phyloP scores from a whole-genome alignment of 768 basidiomycete genomes.

The Lentinula raphanica region DNA sequence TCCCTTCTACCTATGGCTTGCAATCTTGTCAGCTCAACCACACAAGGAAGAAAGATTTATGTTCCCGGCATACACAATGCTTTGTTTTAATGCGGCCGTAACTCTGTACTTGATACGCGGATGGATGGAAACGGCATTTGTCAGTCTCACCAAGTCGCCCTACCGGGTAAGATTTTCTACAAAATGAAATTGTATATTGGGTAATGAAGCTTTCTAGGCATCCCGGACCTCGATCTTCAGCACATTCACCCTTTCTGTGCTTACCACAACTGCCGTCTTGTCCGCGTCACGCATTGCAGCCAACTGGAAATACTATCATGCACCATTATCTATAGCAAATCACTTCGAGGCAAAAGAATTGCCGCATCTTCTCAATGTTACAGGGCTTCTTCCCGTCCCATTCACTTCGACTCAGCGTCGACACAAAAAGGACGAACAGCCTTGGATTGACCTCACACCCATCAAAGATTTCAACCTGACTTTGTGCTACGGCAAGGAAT shows the following conservation, averaged over 20 bases:
- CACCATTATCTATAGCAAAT: slow-evolving; percentile 69
- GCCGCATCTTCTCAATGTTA: slow-evolving; percentile 72
- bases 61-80: slow-evolving; percentile 86
- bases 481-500: slow-evolving; percentile 90
- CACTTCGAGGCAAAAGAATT: slow-evolving; percentile 75
- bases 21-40: slow-evolving; percentile 70
- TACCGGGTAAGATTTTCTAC: slow-evolving; percentile 62
- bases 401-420: slow-evolving; percentile 28
- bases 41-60: slow-evolving; percentile 99
- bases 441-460: slow-evolving; percentile 59
- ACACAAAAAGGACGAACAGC: slow-evolving; percentile 37
- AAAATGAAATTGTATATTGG: not conserved
- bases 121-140: slow-evolving; percentile 75
- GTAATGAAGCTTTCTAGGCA: slow-evolving; percentile 43
- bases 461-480: slow-evolving; percentile 66
- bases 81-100: slow-evolving; percentile 95
- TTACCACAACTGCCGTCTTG: slow-evolving; percentile 60
- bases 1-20: slow-evolving; percentile 91
- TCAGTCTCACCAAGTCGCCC: slow-evolving; percentile 74
- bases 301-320: slow-evolving; percentile 84
- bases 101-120: slow-evolving; percentile 79
- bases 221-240: slow-evolving; percentile 73
- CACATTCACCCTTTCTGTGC: slow-evolving; percentile 63
- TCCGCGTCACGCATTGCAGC: slow-evolving; percentile 81
- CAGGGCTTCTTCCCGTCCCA: slow-evolving; percentile 54